These are phyloP conservation scores for Talaromyces piceae DNA, from an alignment of 2,329 filamentous ascomycete genomes.

Conservation along the genomic window DNA sequence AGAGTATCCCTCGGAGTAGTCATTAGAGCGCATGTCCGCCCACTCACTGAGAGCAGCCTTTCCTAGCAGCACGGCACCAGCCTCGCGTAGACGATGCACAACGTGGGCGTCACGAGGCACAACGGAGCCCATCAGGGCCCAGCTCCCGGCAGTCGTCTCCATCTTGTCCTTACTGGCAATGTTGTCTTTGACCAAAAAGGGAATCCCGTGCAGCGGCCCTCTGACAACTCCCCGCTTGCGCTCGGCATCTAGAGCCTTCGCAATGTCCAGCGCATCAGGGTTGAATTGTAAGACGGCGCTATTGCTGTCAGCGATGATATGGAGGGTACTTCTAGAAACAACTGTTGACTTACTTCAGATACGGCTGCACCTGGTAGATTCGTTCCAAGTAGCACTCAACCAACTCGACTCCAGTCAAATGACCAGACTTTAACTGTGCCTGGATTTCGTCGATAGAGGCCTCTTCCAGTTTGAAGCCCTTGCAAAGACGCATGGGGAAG, in stretches of 20 bases:
- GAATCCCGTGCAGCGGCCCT: constrained; percentile 67
- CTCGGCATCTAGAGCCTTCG: constrained; percentile 53
- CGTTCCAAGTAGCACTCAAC: constrained; percentile 57
- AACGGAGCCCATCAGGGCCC: constrained; percentile 57
- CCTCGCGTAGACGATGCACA: constrained; percentile 53
- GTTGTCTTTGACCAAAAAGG: constrained; percentile 64
- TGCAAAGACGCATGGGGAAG: constrained; percentile 59
- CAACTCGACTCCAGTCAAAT: constrained; percentile 52
- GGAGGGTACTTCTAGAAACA: background rate
- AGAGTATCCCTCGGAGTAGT: constrained; percentile 62
- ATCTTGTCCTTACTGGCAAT: constrained; percentile 62
- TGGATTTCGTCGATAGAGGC: constrained; percentile 64
- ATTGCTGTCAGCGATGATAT: background rate
- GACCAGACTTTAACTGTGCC: constrained; percentile 46
- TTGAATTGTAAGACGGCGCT: constrained; percentile 56
- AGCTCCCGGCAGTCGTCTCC: constrained; percentile 66
- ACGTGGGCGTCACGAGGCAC: constrained; percentile 63
- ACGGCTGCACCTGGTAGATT: constrained; percentile 55
- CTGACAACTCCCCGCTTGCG: constrained; percentile 49
- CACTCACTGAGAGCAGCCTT: constrained; percentile 67
- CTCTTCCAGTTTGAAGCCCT: constrained; percentile 57
- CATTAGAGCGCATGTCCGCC: constrained; percentile 62
- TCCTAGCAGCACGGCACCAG: constrained; percentile 62
- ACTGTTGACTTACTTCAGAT: constrained; percentile 48
- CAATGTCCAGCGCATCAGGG: constrained; percentile 59